Base-by-base conservation (phyloP, 345 rosid genomes). In the Euphorbia lathyris region DNA sequence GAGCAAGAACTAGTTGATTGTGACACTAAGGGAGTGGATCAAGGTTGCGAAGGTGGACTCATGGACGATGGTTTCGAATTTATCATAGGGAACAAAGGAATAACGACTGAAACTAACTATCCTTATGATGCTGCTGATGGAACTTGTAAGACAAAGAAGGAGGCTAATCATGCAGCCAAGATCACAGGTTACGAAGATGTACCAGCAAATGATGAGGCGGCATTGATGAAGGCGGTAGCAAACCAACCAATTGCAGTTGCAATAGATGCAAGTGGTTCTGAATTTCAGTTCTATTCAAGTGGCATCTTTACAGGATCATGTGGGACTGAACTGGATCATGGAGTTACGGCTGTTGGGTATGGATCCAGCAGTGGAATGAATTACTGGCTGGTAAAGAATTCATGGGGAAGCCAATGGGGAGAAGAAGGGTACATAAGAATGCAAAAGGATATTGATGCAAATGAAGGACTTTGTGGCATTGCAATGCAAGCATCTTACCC, bases 1-100 rank as follows among this genome's bases (percentile, higher is more conserved):
- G 84, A 82, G 52, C 86, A 84, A 70, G 80, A 84, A 68, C 56
- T 84, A 19, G 82, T 84, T 12, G 84, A 80, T 42, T 84, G 86
- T 67, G 87, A 82, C 68, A 70, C 43, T 5, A 43, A 32, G 3
- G 29, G 70, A 17, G 70, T 20, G 45, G 72, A 68, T 29, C 71
- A 72, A 11, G 77, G 79, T 45, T 74, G 76, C 19, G 38, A 62
- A 10, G 85, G 83, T 1, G 83, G 85, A 0, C 68, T 72, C 56
- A 82, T 79, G 83, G 81, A 79, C 61, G 72, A 64, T 26, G 83
- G 73, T 1, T 82, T 82, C 67, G 50, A 82, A 65, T 79, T 79
- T 51, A 59, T 79, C 2, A 19, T 64, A 51, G 17, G 34, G 42
- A 64, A 25, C 29, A 45, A 72, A 0, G 81, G 81, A 8, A 45